A percentile compares a stretch with the other conserved stretches of the same genome.
These are phyloP conservation scores for Poterioochromonas sp. DNA, from an alignment of 352 stramenopile genomes.

Conservation along the genomic window DNA sequence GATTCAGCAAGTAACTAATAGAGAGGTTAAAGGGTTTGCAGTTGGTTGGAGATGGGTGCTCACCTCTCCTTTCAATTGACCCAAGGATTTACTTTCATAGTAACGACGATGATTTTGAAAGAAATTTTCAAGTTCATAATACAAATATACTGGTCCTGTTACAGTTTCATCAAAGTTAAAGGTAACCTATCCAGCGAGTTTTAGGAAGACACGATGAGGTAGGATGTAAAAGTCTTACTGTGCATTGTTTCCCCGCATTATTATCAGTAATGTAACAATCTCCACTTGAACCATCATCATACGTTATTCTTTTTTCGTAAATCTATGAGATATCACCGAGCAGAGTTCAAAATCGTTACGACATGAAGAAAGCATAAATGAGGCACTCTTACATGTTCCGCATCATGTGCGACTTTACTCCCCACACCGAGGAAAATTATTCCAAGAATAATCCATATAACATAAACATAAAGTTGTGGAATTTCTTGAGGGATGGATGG, in stretches of 20 bases:
- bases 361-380: no score
- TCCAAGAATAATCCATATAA: no score
- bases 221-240: conserved; percentile 38
- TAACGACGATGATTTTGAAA: conserved; percentile 98
- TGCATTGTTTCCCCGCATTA: conserved; percentile 30
- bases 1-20: not conserved
- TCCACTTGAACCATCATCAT: conserved; percentile 6
- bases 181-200: conserved; percentile 50
- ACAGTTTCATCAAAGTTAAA: conserved; percentile 82
- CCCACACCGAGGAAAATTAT: no score
- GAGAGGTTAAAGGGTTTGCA: not conserved
- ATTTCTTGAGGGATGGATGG: no score
- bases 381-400: no score
- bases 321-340: no score
- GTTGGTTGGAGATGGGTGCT: conserved; percentile 36
- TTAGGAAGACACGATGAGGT: conserved; percentile 27
- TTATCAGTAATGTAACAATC: conserved; percentile 39
- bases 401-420: no score
- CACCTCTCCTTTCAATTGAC: conserved; percentile 64
- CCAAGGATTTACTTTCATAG: conserved; percentile 70
- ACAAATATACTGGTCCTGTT: conserved; percentile 86
- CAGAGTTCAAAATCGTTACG: no score
- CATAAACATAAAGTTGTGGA: no score
- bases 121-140: conserved; percentile 99
- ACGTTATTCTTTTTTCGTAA: conserved; percentile 42